Conservation (phyloP, 257 asterid genomes). For the Ligustrum vulgare region DNA sequence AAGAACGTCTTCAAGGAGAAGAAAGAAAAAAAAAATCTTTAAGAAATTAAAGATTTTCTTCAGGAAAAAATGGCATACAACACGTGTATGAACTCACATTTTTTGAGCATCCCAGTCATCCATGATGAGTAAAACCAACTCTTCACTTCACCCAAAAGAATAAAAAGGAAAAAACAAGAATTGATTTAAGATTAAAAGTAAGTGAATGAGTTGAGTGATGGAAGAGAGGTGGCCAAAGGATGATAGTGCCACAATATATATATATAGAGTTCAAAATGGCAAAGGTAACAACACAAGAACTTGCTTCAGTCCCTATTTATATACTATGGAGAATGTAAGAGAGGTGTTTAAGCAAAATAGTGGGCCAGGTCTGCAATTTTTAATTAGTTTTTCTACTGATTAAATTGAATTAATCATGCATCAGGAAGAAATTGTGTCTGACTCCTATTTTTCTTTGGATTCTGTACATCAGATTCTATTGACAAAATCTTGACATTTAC, state of each 20-base stretch:
- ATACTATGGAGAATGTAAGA: background rate
- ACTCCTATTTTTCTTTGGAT: background rate
- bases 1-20: background rate
- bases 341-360: background rate
- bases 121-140: constrained; percentile 3
- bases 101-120: constrained; percentile 1
- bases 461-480: background rate
- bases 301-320: background rate
- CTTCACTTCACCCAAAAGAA: background rate
- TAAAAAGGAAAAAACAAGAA: background rate
- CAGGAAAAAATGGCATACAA: no score
- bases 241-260: background rate
- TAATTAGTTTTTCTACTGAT: no score
- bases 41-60: background rate
- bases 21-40: background rate
- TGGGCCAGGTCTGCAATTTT: background rate
- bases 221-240: background rate
- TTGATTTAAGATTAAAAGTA: background rate
- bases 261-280: background rate
- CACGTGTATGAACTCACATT: constrained; percentile 8
- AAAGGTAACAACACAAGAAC: background rate
- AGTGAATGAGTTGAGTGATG: background rate
- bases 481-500: background rate
- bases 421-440: background rate
- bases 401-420: background rate